These are phyloP conservation scores for Colletotrichum paranaense DNA, from an alignment of 2,329 filamentous ascomycete genomes.

Conservation along the genomic window DNA sequence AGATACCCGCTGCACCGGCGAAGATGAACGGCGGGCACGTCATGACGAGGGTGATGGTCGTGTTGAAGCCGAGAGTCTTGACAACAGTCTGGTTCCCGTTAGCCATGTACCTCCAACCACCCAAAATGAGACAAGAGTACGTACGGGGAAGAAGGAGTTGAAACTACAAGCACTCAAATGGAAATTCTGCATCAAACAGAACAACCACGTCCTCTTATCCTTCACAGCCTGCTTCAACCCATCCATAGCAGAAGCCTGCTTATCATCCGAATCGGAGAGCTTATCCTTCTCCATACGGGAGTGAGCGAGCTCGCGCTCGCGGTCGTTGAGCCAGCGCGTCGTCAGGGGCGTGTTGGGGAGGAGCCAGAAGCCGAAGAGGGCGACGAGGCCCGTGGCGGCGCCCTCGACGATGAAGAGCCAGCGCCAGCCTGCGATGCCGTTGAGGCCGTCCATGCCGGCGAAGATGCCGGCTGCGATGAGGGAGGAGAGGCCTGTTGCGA, in stretches of 20 bases:
- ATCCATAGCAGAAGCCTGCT: slow-evolving; percentile 52
- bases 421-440: slow-evolving; percentile 71
- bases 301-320: slow-evolving; percentile 60
- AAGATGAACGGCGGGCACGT: slow-evolving; percentile 64
- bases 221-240: slow-evolving; percentile 60
- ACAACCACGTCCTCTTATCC: slow-evolving; percentile 64
- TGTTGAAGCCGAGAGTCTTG: slow-evolving; percentile 59
- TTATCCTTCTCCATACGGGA: slow-evolving; percentile 62
- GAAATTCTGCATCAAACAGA: slow-evolving; percentile 67
- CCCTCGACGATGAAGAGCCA: slow-evolving; percentile 71
- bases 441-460: slow-evolving; percentile 63
- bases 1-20: slow-evolving; percentile 58
- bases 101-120: neutral
- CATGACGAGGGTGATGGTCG: slow-evolving; percentile 61
- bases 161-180: slow-evolving; percentile 61
- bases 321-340: slow-evolving; percentile 56
- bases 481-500: slow-evolving; percentile 76
- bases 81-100: slow-evolving; percentile 48
- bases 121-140: neutral
- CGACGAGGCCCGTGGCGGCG: slow-evolving; percentile 70
- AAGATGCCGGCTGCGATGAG: slow-evolving; percentile 74
- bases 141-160: slow-evolving; percentile 59
- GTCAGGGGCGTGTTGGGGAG: slow-evolving; percentile 53
- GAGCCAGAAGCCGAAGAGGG: slow-evolving; percentile 68
- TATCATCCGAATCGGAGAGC: slow-evolving; percentile 54